Evolutionary conservation across 306 rosid genomes (phyloP).

Genomic region (Senna siamea): DNA sequence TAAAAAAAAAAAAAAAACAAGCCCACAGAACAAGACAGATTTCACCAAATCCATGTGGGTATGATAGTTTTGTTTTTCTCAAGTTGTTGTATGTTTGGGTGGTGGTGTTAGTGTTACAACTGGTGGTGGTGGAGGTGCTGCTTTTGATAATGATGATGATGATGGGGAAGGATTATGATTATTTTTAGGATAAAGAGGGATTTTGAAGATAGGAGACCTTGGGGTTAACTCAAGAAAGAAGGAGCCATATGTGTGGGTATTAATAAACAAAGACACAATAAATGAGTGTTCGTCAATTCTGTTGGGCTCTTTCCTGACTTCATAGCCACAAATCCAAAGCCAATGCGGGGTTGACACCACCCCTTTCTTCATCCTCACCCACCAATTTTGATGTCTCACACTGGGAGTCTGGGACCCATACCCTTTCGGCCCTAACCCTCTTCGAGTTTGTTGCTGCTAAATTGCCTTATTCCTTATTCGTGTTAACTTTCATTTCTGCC

Average conservation of each 20-base stretch:
- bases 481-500: background rate
- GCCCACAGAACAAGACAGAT: slow-evolving; percentile 41
- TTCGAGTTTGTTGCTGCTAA: too few species aligned
- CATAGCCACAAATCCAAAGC: slow-evolving; percentile 60
- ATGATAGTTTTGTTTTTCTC: slow-evolving; percentile 31
- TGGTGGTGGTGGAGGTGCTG: slow-evolving; percentile 8
- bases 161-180: slow-evolving; percentile 30
- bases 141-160: slow-evolving; percentile 30
- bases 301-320: slow-evolving; percentile 29
- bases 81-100: slow-evolving; percentile 4
- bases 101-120: background rate
- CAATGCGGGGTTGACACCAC: slow-evolving; percentile 47
- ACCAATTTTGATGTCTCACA: slow-evolving; percentile 46
- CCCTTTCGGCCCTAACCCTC: too few species aligned
- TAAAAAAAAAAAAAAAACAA: background rate
- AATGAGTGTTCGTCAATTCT: slow-evolving; percentile 41
- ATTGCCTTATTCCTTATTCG: too few species aligned
- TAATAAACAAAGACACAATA: slow-evolving; percentile 17
- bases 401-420: slow-evolving; percentile 48
- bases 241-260: too few species aligned
- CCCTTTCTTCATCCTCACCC: slow-evolving; percentile 48
- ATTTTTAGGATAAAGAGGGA: slow-evolving; percentile 2
- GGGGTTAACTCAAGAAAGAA: too few species aligned
- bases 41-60: slow-evolving; percentile 42
- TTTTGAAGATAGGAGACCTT: too few species aligned